phyloP scores from a whole-genome alignment of 2,329 filamentous ascomycete species.

The Rutstroemia sp. region DNA sequence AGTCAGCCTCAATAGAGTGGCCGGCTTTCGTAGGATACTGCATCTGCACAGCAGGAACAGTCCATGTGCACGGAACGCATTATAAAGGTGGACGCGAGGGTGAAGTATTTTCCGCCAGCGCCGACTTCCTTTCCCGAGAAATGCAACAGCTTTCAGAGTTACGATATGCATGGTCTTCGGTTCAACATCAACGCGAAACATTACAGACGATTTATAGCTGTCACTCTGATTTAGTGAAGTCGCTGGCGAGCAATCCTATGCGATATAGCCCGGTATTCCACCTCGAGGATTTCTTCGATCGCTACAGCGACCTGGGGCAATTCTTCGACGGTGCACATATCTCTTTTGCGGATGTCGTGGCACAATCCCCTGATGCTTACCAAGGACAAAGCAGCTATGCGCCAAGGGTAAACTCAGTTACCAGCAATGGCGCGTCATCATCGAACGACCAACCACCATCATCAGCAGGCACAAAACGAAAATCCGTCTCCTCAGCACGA shows the following conservation, averaged over 20 bases:
- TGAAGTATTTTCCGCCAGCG: conserved; percentile 49
- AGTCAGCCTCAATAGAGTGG: conserved; percentile 71
- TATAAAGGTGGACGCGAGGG: conserved; percentile 45
- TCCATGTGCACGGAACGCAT: conserved; percentile 79
- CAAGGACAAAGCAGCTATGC: conserved; percentile 42
- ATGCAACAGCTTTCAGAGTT: conserved; percentile 75
- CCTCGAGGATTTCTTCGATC: conserved; percentile 80
- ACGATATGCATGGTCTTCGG: conserved; percentile 66
- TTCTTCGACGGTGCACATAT: conserved; percentile 69
- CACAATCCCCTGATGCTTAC: conserved; percentile 50
- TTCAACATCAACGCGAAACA: conserved; percentile 74
- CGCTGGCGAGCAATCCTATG: conserved; percentile 59
- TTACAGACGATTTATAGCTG: conserved; percentile 70
- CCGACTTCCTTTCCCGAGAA: conserved; percentile 68
- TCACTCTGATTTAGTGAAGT: conserved; percentile 75
- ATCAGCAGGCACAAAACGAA: conserved; percentile 8
- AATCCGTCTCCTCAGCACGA: conserved; percentile 27
- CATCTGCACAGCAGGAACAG: conserved; percentile 77
- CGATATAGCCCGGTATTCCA: conserved; percentile 75
- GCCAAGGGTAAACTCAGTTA: conserved; percentile 32
- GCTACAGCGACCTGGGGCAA: conserved; percentile 56
- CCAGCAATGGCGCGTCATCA: conserved; percentile 13
- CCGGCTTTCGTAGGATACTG: conserved; percentile 82
- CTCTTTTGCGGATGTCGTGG: conserved; percentile 57
- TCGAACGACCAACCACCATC: not conserved